Evolutionary conservation across 108 stramenopile species (phyloP).

Genomic region (Nitzschia putrida): DNA sequence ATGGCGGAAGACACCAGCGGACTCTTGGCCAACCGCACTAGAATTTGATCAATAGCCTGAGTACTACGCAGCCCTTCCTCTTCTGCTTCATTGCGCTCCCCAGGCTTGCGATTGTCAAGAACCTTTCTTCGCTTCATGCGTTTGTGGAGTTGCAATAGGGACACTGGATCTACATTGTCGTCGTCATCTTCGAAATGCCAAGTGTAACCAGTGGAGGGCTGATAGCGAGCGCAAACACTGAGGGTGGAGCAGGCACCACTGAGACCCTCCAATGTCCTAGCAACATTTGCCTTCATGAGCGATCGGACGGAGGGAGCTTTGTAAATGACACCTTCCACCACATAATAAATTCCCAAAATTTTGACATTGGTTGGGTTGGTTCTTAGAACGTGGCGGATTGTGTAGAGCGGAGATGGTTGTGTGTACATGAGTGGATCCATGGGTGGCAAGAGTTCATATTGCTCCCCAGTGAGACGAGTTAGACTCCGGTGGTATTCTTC

Average conservation of each 20-base stretch:
- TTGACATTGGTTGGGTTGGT: slow-evolving; percentile 57
- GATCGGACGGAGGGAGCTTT: slow-evolving; percentile 76
- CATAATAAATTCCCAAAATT: slow-evolving; percentile 81
- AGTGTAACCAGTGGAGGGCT: slow-evolving; percentile 76
- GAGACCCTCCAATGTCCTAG: slow-evolving; percentile 68
- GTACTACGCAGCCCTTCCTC: slow-evolving; percentile 85
- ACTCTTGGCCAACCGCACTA: slow-evolving; percentile 74
- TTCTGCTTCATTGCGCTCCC: slow-evolving; percentile 78
- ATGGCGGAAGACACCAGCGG: slow-evolving; percentile 12
- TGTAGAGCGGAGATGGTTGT: slow-evolving; percentile 74
- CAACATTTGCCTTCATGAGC: slow-evolving; percentile 77
- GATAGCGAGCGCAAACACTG: slow-evolving; percentile 71
- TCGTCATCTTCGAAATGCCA: slow-evolving; percentile 76
- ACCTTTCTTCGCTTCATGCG: slow-evolving; percentile 60
- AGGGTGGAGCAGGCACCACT: slow-evolving; percentile 72
- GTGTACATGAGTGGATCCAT: slow-evolving; percentile 49
- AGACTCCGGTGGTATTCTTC: slow-evolving; percentile 71
- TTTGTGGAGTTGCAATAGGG: slow-evolving; percentile 55
- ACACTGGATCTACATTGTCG: slow-evolving; percentile 48
- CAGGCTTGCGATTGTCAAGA: slow-evolving; percentile 73
- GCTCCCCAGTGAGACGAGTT: slow-evolving; percentile 68
- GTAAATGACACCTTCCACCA: slow-evolving; percentile 87
- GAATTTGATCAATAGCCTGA: slow-evolving; percentile 79
- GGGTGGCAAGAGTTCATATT: slow-evolving; percentile 79
- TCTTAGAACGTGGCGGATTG: slow-evolving; percentile 77